These are phyloP conservation scores for Sutorius australiensis DNA, from an alignment of 768 basidiomycete species.

Conservation along the genomic window DNA sequence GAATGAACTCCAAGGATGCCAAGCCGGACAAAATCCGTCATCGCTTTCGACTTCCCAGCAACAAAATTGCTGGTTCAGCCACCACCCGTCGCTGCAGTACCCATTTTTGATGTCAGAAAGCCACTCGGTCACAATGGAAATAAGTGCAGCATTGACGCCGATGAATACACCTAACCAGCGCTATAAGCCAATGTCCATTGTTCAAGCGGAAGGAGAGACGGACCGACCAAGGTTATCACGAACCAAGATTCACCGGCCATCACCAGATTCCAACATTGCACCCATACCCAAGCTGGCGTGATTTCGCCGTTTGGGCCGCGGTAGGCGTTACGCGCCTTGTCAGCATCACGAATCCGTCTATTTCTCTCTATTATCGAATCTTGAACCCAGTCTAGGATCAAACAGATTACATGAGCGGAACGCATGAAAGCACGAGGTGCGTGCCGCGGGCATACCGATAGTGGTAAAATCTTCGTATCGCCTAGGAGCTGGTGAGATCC, in stretches of 20 bases:
- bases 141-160: slow-evolving; percentile 90
- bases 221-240: slow-evolving; percentile 85
- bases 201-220: slow-evolving; percentile 31
- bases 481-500: slow-evolving; percentile 38
- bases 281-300: slow-evolving; percentile 57
- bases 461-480: slow-evolving; percentile 95
- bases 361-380: slow-evolving; percentile 89
- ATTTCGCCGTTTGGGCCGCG: slow-evolving; percentile 49
- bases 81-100: slow-evolving; percentile 96
- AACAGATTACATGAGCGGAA: slow-evolving; percentile 8
- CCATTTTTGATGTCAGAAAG: slow-evolving; percentile 97
- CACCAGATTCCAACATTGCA: slow-evolving; percentile 53
- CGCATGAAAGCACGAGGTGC: slow-evolving; percentile 12
- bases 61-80: slow-evolving; percentile 97
- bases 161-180: slow-evolving; percentile 70
- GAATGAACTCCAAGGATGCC: slow-evolving; percentile 85
- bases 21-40: slow-evolving; percentile 82
- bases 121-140: slow-evolving; percentile 96
- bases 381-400: slow-evolving; percentile 84
- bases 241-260: slow-evolving; percentile 88
- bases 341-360: slow-evolving; percentile 62
- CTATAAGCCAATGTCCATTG: slow-evolving; percentile 1
- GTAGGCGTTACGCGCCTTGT: slow-evolving; percentile 38
- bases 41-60: slow-evolving; percentile 93
- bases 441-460: slow-evolving; percentile 57